Evolutionary conservation across 1,139 yeast genomes (phyloP).

Genomic region (Saccharomyces hybrid): DNA sequence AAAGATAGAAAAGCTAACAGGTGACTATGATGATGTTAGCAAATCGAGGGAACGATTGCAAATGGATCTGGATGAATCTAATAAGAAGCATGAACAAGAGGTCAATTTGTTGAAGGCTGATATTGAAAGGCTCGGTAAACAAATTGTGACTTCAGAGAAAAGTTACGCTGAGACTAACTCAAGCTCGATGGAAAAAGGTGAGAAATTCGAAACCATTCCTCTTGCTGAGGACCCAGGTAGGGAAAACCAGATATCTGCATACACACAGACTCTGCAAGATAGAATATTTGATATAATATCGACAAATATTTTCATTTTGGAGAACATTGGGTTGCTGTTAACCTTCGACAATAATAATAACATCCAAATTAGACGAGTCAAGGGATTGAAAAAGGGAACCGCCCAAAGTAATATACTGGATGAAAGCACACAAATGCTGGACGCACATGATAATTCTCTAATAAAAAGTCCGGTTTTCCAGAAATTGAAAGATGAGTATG

Average conservation of each 20-base stretch:
- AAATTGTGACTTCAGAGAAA: not conserved
- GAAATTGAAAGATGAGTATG: constrained; percentile 13
- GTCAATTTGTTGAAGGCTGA: not conserved
- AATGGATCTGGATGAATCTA: not conserved
- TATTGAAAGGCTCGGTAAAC: not conserved
- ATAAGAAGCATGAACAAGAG: not conserved
- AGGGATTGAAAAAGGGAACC: constrained; percentile 48
- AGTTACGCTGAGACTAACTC: not conserved
- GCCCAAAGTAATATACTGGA: constrained; percentile 24
- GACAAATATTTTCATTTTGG: constrained; percentile 42
- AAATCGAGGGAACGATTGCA: not conserved
- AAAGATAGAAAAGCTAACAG: constrained; percentile 1
- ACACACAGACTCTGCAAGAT: constrained; percentile 2
- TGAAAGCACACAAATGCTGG: constrained; percentile 23
- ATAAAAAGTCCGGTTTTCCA: constrained; percentile 26
- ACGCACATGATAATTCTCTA: constrained; percentile 4
- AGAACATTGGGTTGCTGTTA: constrained; percentile 68
- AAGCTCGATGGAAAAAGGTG: not conserved
- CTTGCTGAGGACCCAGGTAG: too few relatives aligned
- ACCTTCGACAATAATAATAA: constrained; percentile 17
- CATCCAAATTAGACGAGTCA: constrained; percentile 52
- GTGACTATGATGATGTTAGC: not conserved
- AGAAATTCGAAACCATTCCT: not conserved
- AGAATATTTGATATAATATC: constrained; percentile 29
- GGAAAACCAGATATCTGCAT: not conserved